Conservation (phyloP, 352 stramenopile genomes). For the Globisporangium orthogonon region DNA sequence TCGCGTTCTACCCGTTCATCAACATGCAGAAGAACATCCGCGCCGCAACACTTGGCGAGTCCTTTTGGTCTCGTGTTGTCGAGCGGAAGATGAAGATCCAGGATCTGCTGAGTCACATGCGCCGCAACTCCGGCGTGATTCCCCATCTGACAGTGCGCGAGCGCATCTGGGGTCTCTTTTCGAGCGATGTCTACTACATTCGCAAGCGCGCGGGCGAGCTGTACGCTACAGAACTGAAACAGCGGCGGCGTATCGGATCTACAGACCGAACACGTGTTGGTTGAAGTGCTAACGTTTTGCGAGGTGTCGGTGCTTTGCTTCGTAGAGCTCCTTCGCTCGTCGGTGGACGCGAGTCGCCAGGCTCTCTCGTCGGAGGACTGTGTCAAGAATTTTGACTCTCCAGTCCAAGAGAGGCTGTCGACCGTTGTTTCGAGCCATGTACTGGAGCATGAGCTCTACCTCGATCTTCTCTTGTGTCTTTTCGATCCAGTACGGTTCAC, state of each 20-base stretch:
- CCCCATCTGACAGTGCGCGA: conserved; percentile 34
- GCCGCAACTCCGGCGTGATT: conserved; percentile 36
- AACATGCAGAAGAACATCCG: conserved; percentile 57
- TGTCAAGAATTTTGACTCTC: conserved; percentile 23
- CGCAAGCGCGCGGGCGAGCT: conserved; percentile 42
- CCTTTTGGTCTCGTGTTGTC: conserved; percentile 33
- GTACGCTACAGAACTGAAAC: conserved; percentile 33
- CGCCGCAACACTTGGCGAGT: conserved; percentile 28
- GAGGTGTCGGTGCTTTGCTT: conserved; percentile 10
- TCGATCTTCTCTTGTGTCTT: conserved; percentile 40
- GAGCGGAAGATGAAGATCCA: conserved; percentile 47
- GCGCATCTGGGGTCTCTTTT: conserved; percentile 41
- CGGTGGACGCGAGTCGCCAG: conserved; percentile 19
- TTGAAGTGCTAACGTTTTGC: neutral
- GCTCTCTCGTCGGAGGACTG: conserved; percentile 26
- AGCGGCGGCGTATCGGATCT: conserved; percentile 21
- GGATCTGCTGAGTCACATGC: conserved; percentile 52
- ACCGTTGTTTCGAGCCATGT: conserved; percentile 34
- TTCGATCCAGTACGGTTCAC: conserved; percentile 41
- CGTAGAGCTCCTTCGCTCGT: conserved; percentile 33
- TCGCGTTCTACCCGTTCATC: conserved; percentile 48
- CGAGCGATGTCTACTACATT: conserved; percentile 30
- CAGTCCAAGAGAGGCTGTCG: conserved; percentile 26
- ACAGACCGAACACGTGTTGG: conserved; percentile 1
- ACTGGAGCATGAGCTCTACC: conserved; percentile 24